Conservation (phyloP, 148 eudicot species). For the Chenopodium suecicum region DNA sequence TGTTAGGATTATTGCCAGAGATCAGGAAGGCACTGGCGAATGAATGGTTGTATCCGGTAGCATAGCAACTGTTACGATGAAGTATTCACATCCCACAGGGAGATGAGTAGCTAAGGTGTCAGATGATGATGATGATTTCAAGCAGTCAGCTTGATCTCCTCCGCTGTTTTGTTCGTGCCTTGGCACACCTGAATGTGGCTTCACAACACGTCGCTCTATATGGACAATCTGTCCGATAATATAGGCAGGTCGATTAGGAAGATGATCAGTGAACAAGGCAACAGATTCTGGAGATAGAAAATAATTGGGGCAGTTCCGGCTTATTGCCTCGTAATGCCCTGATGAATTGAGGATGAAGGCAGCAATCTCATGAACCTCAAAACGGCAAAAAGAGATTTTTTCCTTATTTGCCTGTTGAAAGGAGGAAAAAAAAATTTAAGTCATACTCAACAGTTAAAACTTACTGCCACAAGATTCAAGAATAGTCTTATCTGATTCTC, state of each 20-base stretch:
- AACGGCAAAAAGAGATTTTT: slow-evolving; percentile 73
- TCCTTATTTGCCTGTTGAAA: slow-evolving; percentile 79
- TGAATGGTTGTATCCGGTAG: slow-evolving; percentile 70
- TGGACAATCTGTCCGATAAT: slow-evolving; percentile 91
- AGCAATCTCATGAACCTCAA: slow-evolving; percentile 91
- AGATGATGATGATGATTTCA: slow-evolving; percentile 33
- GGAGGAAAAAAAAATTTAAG: background rate
- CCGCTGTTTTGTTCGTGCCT: slow-evolving; percentile 27
- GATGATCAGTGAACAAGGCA: slow-evolving; percentile 79
- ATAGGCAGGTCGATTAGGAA: slow-evolving; percentile 65
- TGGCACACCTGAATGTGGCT: slow-evolving; percentile 29
- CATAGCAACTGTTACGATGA: slow-evolving; percentile 86
- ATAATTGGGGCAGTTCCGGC: slow-evolving; percentile 70
- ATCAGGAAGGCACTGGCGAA: slow-evolving; percentile 82
- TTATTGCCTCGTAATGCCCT: slow-evolving; percentile 89
- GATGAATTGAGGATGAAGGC: slow-evolving; percentile 79
- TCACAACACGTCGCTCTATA: slow-evolving; percentile 67
- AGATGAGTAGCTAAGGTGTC: slow-evolving; percentile 42
- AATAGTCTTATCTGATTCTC: background rate
- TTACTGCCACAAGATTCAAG: background rate
- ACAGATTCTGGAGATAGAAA: slow-evolving; percentile 86
- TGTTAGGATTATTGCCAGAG: slow-evolving; percentile 36
- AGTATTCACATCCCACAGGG: slow-evolving; percentile 76
- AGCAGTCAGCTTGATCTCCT: slow-evolving; percentile 32
- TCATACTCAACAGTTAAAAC: background rate